A percentile compares a stretch with the other conserved stretches of the same genome.
Conservation (phyloP, 192 early-diverging fungal genomes). For the Coemansia sp. region DNA sequence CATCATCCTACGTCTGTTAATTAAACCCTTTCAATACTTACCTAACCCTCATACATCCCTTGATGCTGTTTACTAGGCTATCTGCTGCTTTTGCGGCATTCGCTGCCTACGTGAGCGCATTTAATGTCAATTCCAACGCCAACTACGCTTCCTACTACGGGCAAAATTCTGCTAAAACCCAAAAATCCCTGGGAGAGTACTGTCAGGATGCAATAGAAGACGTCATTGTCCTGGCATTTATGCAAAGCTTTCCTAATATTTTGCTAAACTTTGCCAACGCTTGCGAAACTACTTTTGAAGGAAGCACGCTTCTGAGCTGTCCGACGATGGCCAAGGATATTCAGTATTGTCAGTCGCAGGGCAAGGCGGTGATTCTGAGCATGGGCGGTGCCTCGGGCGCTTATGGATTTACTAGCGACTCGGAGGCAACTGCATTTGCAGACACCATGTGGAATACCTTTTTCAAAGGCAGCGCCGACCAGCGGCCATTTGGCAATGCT, state of each 20-base stretch:
- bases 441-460: conserved; percentile 62
- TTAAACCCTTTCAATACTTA: no score
- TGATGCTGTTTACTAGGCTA: not conserved
- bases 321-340: conserved; percentile 60
- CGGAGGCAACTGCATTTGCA: conserved; percentile 51
- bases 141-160: conserved; percentile 54
- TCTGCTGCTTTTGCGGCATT: not conserved
- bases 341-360: conserved; percentile 61
- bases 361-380: conserved; percentile 62
- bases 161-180: conserved; percentile 51
- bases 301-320: conserved; percentile 57
- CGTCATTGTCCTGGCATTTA: conserved; percentile 61
- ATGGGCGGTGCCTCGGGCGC: conserved; percentile 67
- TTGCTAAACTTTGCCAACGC: conserved; percentile 62
- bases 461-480: conserved; percentile 55
- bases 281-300: conserved; percentile 58
- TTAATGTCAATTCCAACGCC: conserved; percentile 43
- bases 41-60: no score
- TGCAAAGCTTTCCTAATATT: conserved; percentile 57
- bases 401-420: conserved; percentile 53
- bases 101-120: conserved; percentile 15
- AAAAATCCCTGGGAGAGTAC: conserved; percentile 50
- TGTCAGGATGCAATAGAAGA: conserved; percentile 62
- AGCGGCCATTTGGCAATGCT: conserved; percentile 59
- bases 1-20: no score